Base-by-base conservation (phyloP, 768 basidiomycete genomes). In the Pleurotus eryngii region DNA sequence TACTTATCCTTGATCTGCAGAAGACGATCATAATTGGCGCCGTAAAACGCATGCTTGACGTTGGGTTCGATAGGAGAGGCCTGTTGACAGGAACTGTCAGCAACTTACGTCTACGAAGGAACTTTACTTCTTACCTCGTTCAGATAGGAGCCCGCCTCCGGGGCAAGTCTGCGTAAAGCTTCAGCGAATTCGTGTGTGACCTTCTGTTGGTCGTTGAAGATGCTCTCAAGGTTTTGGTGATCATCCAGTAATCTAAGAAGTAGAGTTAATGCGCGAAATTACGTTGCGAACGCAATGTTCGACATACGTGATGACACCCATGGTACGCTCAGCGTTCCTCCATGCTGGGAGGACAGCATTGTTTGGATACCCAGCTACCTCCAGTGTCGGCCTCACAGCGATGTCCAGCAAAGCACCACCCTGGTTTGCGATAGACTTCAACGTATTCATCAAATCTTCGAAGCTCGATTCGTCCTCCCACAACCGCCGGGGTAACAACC, bases 281-380 rank as follows among this genome's bases (percentile, higher is more conserved):
- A 30, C 27, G 5, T 30, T 30, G 27, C 27, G 20, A 20, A 2
- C 20, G 2, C 20, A 20, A 20, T 20, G 20, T 2, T 20, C 20
- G 20, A 50, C 27, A 7, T 27, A 50, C 49, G 26, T 50, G 17
- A 50, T 50, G 37, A 50, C 49, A 20, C 49, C 49, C 49, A 50
- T 50, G 3, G 49, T 50, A n/a, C 49, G 20, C 49, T 50, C 49
- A 3, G 49, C 49, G n/a, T 50, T 12, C 49, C 49, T 50, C 49
- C 49, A 50, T 27, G 49, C 49, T 2, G 49, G 49, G 11, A 27
- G 27, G 26, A 50, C 27, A 7, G 49, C 49, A 17, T 50, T 50
- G 18, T 50, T 17, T 6, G 49, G 49, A 27, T 30, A 35, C 14
- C 49, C 49, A 15, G 49, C 49, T 30, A 35, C 49, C 22, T 50